Conservation (phyloP, 331 rosid species). For the Ulmus americana region DNA sequence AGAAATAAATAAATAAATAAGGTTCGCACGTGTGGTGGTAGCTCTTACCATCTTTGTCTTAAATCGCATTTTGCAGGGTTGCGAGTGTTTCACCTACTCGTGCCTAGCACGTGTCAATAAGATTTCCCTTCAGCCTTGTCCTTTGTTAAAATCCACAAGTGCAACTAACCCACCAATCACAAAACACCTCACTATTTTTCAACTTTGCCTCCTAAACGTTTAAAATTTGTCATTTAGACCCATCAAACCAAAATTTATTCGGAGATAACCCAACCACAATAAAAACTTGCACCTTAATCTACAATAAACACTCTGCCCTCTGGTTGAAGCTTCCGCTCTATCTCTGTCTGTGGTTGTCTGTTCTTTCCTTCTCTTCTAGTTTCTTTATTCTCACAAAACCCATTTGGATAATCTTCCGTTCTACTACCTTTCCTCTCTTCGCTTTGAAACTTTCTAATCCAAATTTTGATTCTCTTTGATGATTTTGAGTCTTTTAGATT, state of each 20-base stretch:
- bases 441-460: slow-evolving; percentile 27
- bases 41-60: background rate
- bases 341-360: slow-evolving; percentile 4
- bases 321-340: slow-evolving; percentile 24
- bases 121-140: no score
- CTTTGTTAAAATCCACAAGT: background rate
- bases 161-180: slow-evolving; percentile 20
- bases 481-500: slow-evolving; percentile 12
- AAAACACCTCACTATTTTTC: slow-evolving; percentile 6
- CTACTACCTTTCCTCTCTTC: slow-evolving; percentile 13
- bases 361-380: slow-evolving; percentile 35
- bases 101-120: slow-evolving; percentile 24
- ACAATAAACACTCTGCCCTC: slow-evolving; percentile 14
- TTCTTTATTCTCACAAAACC: slow-evolving; percentile 37
- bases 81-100: slow-evolving; percentile 40
- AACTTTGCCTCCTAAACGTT: background rate
- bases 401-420: slow-evolving; percentile 25
- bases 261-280: slow-evolving; percentile 7
- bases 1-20: background rate
- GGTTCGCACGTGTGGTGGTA: background rate
- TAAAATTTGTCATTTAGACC: background rate
- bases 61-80: background rate
- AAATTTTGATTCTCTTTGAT: slow-evolving; percentile 17
- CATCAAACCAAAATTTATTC: slow-evolving; percentile 2
- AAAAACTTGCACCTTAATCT: background rate